A percentile compares a stretch with the other conserved stretches of the same genome.
Evolutionary conservation across 768 basidiomycete genomes (phyloP).

Genomic region (Boletus vermiculosoides): DNA sequence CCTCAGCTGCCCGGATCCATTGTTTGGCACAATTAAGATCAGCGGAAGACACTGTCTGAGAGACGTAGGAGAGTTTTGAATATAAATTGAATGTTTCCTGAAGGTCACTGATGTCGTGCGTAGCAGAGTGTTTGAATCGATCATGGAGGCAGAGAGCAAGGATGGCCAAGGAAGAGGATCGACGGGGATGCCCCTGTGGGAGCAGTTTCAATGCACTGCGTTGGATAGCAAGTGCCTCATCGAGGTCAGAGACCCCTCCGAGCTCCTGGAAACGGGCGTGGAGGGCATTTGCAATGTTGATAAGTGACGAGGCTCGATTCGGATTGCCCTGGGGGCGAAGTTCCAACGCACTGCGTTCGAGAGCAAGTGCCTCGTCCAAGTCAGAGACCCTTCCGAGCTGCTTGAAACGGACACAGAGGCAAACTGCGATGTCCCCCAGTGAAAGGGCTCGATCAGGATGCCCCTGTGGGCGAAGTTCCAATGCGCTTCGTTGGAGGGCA

Average conservation of each 20-base stretch:
- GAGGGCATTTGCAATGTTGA: no score
- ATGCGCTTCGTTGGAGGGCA: neutral
- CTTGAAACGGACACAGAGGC: fast-evolving
- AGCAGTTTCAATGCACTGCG: no score
- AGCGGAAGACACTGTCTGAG: neutral
- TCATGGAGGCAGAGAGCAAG: neutral
- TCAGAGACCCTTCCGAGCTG: neutral
- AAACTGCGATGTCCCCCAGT: neutral
- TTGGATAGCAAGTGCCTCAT: no score
- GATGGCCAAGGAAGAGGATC: neutral
- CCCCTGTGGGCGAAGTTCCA: neutral
- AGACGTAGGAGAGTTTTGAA: neutral
- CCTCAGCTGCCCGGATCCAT: no score
- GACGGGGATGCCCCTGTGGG: no score
- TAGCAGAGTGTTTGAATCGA: neutral
- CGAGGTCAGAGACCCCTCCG: no score
- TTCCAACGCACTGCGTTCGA: neutral
- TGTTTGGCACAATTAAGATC: neutral
- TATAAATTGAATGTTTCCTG: neutral
- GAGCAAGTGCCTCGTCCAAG: neutral
- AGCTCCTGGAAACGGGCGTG: no score
- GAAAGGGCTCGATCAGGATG: neutral
- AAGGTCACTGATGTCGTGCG: neutral
- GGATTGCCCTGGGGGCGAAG: neutral
- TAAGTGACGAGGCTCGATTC: neutral